A percentile compares a stretch with the other conserved stretches of the same genome.
phyloP scores from a whole-genome alignment of 106 monocot species.

The Allium sativum region DNA sequence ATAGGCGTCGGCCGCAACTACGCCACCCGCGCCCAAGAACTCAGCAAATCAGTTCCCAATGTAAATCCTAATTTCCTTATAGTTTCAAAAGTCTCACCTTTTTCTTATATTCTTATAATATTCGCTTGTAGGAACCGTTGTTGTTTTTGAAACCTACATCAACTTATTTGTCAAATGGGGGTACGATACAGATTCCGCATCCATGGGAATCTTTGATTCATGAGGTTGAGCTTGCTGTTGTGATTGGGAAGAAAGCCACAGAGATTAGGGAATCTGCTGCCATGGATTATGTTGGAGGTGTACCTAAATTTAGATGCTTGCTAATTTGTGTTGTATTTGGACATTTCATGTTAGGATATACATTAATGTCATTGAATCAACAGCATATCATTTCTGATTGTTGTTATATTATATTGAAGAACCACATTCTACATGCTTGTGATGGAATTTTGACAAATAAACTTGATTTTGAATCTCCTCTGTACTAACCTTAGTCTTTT shows the following conservation, averaged over 20 bases:
- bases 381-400: no score
- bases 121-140: constrained; percentile 61
- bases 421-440: no score
- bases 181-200: constrained; percentile 79
- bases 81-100: neutral
- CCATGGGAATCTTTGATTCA: constrained; percentile 71
- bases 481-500: no score
- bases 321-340: no score
- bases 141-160: constrained; percentile 96
- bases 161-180: constrained; percentile 70
- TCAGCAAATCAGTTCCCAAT: constrained; percentile 94
- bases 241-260: constrained; percentile 63
- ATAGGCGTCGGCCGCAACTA: constrained; percentile 88
- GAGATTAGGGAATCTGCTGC: constrained; percentile 53
- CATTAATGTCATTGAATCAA: no score
- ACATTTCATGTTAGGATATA: no score
- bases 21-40: constrained; percentile 92
- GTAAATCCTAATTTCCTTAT: constrained; percentile 9
- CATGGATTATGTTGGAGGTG: constrained; percentile 92
- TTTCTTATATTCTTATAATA: neutral
- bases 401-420: no score
- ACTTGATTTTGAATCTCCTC: no score
- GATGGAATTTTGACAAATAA: no score
- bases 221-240: constrained; percentile 93
- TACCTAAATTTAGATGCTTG: neutral